These are phyloP conservation scores for Dictyostelium capitatum DNA, from an alignment of 78 protist genomes.

Conservation along the genomic window DNA sequence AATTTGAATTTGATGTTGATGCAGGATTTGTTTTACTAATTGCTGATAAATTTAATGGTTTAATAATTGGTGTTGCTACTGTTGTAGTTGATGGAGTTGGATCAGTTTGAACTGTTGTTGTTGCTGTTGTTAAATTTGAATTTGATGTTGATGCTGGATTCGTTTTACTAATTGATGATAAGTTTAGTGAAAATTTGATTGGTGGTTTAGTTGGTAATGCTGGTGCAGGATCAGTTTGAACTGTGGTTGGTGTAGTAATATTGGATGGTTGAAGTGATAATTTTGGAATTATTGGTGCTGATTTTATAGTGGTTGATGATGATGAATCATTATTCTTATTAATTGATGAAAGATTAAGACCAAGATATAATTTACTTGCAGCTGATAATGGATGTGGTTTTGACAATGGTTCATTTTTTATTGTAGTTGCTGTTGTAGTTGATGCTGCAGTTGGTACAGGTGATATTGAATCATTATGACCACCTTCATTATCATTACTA, in stretches of 20 bases:
- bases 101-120: background rate
- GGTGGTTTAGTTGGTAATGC: background rate
- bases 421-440: background rate
- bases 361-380: background rate
- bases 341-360: background rate
- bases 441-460: constrained; percentile 1
- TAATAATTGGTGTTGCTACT: background rate
- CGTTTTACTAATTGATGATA: background rate
- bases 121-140: background rate
- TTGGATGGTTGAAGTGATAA: background rate
- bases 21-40: too few relatives aligned
- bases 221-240: background rate
- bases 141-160: background rate
- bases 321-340: background rate
- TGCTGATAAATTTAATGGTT: background rate
- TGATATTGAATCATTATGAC: background rate
- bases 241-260: background rate
- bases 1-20: background rate
- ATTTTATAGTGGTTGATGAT: background rate
- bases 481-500: background rate
- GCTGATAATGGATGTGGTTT: constrained; percentile 21
- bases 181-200: background rate
- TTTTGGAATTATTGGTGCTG: background rate
- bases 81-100: background rate
- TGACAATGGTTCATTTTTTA: background rate